Base-by-base conservation (phyloP, 106 monocot species). In the Acorus calamus region DNA sequence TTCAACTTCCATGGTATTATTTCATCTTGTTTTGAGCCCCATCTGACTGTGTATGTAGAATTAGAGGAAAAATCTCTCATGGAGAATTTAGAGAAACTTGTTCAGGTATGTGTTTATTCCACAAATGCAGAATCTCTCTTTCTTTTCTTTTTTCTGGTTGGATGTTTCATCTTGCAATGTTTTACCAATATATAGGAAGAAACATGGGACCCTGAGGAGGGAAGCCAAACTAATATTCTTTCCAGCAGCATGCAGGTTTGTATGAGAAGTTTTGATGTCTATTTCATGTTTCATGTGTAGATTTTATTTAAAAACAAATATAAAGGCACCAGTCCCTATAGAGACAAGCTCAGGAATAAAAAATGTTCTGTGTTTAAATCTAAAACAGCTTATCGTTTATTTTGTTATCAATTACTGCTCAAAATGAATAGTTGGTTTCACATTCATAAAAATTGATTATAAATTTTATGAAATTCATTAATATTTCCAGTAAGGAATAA, bases 31-130 rank as follows among this genome's bases (percentile, higher is more conserved):
- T 98, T 98, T 75, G 96, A 98, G 66, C 61, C 85, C 63, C 85
- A 98, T 78, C 73, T 98, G 76, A 69, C 65, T 7, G 85, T 98
- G 7, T 98, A 98, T 79, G 91, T 98, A 54, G 96, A 98, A 65
- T 65, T 98, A 57, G 96, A 98, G 78, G 96, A 92, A 71, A 98
- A 88, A 77, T 88, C 91, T 41, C 73, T 98, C 2, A 91, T 92
- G 96, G 96, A 98, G 70, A 81, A 88, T 73, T 77, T 98, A 71
- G 96, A 98, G 66, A 98, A 98, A 66, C 96, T 98, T 75, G 77
- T 92, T 61, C 96, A 98, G 91, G 96, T 98, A 77, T 50, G 8
- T 52, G 11, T 13, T 14, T 55, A 53, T 14, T 10, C 7, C 8
- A 8, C 49, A 47, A 50, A 46, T 53, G 11, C 28, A 28, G 28